These are phyloP conservation scores for Bolboschoenus planiculmis DNA, from an alignment of 176 grass and related monocot species.

Conservation along the genomic window DNA sequence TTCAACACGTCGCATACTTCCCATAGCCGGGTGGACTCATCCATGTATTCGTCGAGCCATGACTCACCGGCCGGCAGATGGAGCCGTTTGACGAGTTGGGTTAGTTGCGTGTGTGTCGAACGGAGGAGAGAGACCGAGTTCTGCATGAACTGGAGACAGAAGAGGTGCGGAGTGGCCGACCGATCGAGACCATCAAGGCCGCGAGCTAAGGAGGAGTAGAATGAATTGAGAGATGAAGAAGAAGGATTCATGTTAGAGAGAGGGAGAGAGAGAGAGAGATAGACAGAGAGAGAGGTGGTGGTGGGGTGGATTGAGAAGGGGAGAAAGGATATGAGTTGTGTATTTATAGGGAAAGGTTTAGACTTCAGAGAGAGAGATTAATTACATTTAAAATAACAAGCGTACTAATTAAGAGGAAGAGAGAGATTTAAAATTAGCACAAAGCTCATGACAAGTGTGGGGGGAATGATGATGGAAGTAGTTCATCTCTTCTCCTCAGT, in stretches of 20 bases:
- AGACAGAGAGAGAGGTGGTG: not conserved
- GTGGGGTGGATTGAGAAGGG: not conserved
- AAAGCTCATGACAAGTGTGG: conserved; percentile 22
- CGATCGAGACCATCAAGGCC: conserved; percentile 70
- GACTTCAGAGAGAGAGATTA: not conserved
- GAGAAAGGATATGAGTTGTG: not conserved
- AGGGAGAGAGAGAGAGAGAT: too few species aligned
- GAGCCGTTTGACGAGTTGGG: conserved; percentile 55
- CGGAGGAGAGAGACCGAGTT: conserved; percentile 52
- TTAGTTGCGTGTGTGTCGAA: conserved; percentile 50
- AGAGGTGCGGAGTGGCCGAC: conserved; percentile 30
- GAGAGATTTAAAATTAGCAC: not conserved
- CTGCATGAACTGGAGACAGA: conserved; percentile 55
- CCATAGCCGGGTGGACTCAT: conserved; percentile 83
- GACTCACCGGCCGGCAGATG: conserved; percentile 66
- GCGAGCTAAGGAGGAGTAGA: conserved; percentile 62
- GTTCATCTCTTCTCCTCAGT: conserved; percentile 5
- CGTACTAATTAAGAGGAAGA: not conserved
- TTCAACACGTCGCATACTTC: conserved; percentile 63
- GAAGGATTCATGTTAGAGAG: conserved; percentile 58
- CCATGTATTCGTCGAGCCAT: conserved; percentile 97
- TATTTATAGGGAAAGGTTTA: conserved; percentile 14
- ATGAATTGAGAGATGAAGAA: conserved; percentile 52
- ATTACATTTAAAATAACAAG: conserved; percentile 7
- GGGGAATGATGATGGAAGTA: not conserved